Evolutionary conservation across 2,329 filamentous ascomycete genomes (phyloP).

Genomic region (Tothia fuscella): DNA sequence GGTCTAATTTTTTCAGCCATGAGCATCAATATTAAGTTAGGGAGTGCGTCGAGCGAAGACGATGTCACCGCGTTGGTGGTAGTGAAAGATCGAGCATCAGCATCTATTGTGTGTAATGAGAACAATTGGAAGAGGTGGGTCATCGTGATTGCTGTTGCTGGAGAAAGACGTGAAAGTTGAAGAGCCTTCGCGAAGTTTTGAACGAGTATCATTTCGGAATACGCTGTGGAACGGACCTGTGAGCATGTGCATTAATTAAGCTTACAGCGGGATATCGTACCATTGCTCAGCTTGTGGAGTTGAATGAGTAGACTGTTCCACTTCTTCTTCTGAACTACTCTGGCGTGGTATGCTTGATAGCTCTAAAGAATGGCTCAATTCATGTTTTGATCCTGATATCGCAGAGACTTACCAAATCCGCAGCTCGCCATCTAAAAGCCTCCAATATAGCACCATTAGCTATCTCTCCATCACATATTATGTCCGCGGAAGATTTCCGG

Average conservation of each 20-base stretch:
- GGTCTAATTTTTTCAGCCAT: conserved; percentile 35
- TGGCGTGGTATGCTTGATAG: conserved; percentile 28
- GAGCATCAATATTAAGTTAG: conserved; percentile 30
- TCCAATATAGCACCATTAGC: conserved; percentile 30
- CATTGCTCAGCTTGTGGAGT: conserved; percentile 28
- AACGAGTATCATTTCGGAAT: conserved; percentile 38
- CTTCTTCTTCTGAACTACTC: conserved; percentile 32
- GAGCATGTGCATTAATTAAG: neutral
- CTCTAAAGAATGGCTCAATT: neutral
- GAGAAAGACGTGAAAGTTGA: conserved; percentile 17
- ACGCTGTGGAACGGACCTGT: conserved; percentile 20
- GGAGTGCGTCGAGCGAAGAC: conserved; percentile 29
- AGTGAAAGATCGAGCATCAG: conserved; percentile 33
- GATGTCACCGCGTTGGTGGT: conserved; percentile 31
- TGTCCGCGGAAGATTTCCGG: conserved; percentile 18
- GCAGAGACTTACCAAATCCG: conserved; percentile 23
- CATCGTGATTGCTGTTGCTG: conserved; percentile 23
- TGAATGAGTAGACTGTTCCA: conserved; percentile 37
- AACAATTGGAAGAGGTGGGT: conserved; percentile 36
- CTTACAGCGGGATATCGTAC: neutral
- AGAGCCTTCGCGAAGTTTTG: conserved; percentile 34
- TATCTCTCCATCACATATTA: conserved; percentile 19
- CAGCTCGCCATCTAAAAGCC: conserved; percentile 34
- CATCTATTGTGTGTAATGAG: conserved; percentile 35
- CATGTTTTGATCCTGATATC: neutral